Conservation (phyloP, 768 basidiomycete species). For the Gloeophyllum trabeum region DNA sequence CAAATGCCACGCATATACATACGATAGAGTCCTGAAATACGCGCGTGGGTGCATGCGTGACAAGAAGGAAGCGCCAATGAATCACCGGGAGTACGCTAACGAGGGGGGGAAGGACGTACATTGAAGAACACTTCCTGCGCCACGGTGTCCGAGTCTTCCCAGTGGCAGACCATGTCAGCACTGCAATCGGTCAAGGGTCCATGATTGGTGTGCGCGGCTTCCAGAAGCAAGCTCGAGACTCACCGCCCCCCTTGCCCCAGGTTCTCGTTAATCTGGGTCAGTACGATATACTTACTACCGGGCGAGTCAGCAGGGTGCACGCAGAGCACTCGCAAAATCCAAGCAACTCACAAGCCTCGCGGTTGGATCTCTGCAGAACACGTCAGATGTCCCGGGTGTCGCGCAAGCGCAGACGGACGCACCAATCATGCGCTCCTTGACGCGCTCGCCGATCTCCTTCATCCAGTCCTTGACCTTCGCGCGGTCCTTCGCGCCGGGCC, state of each 20-base stretch:
- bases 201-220: constrained; percentile 6
- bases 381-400: not conserved
- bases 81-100: constrained; percentile 7
- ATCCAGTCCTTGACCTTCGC: constrained; percentile 68
- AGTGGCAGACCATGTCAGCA: constrained; percentile 76
- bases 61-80: too few species aligned
- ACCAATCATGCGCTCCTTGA: constrained; percentile 76
- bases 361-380: constrained; percentile 53
- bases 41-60: not conserved
- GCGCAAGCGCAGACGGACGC: constrained; percentile 7
- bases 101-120: constrained; percentile 38
- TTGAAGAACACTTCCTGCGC: constrained; percentile 73
- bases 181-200: constrained; percentile 22
- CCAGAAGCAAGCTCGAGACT: constrained; percentile 17
- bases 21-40: constrained; percentile 54
- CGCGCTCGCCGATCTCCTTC: constrained; percentile 73
- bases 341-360: constrained; percentile 62
- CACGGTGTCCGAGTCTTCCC: constrained; percentile 78
- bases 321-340: not conserved
- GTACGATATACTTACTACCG: constrained; percentile 74
- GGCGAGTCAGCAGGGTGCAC: constrained; percentile 5
- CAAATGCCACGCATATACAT: constrained; percentile 55
- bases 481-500: constrained; percentile 60
- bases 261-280: constrained; percentile 80
- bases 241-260: constrained; percentile 78